phyloP scores from a whole-genome alignment of 805 yeast genomes.

The Saturnispora quitensis region DNA sequence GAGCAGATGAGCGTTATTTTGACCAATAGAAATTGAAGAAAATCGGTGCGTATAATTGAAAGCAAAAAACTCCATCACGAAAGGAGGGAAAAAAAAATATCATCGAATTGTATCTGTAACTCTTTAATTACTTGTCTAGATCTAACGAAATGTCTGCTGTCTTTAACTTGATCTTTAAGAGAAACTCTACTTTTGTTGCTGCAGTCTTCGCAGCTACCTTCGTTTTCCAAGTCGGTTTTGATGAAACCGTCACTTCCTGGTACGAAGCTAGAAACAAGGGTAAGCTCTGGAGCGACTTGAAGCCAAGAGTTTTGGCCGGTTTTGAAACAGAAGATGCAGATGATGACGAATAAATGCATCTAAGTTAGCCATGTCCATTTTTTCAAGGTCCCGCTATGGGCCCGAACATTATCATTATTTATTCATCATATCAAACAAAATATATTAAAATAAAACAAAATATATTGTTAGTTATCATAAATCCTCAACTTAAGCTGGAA shows the following conservation, averaged over 20 bases:
- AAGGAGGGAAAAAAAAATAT: conserved; percentile 5
- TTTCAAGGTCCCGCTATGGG: not conserved
- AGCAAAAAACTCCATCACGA: conserved; percentile 10
- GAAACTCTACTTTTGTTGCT: conserved; percentile 84
- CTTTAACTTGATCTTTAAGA: conserved; percentile 68
- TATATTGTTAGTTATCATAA: not conserved
- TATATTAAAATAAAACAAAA: not conserved
- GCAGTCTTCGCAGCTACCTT: conserved; percentile 78
- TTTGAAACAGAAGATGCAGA: conserved; percentile 54
- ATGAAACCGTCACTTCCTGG: conserved; percentile 56
- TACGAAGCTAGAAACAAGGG: conserved; percentile 75
- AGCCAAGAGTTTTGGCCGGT: conserved; percentile 43
- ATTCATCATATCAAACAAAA: not conserved
- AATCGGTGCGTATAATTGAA: not conserved
- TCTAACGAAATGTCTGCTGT: conserved; percentile 29
- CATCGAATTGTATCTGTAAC: not conserved
- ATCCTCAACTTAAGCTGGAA: not conserved
- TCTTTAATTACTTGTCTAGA: not conserved
- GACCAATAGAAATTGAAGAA: not conserved
- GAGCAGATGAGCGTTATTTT: not conserved
- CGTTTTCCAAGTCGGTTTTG: conserved; percentile 73
- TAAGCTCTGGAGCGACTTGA: conserved; percentile 78
- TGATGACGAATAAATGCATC: conserved; percentile 34
- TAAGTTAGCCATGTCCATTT: not conserved
- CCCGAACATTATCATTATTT: not conserved